Conservation (phyloP, 495 filamentous ascomycete species). For the Aspergillus cavernicola region DNA sequence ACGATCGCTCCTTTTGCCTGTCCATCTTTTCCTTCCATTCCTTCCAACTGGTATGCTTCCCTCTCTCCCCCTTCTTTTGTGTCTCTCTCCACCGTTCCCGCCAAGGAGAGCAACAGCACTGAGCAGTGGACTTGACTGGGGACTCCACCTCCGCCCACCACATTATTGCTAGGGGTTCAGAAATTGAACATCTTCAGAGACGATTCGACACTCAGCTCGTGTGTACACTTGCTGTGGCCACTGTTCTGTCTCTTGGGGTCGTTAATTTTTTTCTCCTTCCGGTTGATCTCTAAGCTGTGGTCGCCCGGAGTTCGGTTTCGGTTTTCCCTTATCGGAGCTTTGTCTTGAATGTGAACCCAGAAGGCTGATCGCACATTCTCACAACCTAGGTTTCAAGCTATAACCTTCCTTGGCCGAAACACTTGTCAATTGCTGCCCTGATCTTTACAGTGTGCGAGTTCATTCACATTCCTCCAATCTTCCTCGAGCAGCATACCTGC, state of each 20-base stretch:
- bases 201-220: not conserved
- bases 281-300: not conserved
- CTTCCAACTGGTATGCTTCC: conserved; percentile 15
- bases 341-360: conserved; percentile 8
- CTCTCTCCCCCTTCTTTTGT: conserved; percentile 13
- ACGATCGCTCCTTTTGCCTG: conserved; percentile 2
- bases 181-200: conserved; percentile 5
- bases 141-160: conserved; percentile 23
- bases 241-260: not conserved
- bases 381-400: conserved; percentile 3
- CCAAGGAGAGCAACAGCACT: conserved; percentile 20
- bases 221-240: not conserved
- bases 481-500: conserved; percentile 18
- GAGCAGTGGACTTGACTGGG: conserved; percentile 8
- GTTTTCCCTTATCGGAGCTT: not conserved
- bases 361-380: not conserved
- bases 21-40: conserved; percentile 5
- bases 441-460: conserved; percentile 12
- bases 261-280: not conserved
- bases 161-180: conserved; percentile 15
- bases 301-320: not conserved
- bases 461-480: conserved; percentile 24
- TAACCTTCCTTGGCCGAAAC: not conserved
- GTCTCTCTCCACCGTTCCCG: conserved; percentile 25
- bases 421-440: not conserved